Conservation (phyloP, 164 flowering plant genomes). For the Liquidambar formosana region DNA sequence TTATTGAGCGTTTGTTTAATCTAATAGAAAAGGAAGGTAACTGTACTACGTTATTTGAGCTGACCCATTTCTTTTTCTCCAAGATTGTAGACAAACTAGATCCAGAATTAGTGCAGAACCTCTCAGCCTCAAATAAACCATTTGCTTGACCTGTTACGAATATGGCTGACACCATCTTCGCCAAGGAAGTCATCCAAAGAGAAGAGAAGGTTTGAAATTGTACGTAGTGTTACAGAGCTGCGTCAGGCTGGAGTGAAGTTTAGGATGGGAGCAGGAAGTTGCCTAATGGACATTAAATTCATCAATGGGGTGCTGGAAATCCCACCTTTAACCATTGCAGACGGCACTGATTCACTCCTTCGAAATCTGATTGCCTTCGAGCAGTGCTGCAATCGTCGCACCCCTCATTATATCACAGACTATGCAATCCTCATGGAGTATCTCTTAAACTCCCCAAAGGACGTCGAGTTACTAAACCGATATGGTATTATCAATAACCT, state of each 20-base stretch:
- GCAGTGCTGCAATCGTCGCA: constrained; percentile 2
- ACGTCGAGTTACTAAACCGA: constrained; percentile 1
- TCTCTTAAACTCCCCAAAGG: constrained; percentile 9
- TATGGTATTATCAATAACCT: constrained; percentile 6
- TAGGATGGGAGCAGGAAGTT: neutral
- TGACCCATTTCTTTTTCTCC: constrained; percentile 3
- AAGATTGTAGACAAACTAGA: neutral
- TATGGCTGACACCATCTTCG: constrained; percentile 1
- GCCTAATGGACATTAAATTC: neutral
- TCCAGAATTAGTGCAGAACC: neutral
- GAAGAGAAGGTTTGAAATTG: constrained; percentile 1
- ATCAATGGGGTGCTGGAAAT: neutral
- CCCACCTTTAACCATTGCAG: constrained; percentile 1
- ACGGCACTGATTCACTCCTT: neutral
- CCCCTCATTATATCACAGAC: constrained; percentile 8
- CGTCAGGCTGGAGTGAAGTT: constrained; percentile 2
- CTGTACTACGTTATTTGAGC: neutral
- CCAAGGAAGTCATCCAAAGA: neutral
- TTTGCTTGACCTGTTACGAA: constrained; percentile 8
- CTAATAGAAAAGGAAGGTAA: neutral
- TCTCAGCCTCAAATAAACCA: neutral
- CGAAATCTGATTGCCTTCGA: neutral
- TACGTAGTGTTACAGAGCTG: constrained; percentile 1
- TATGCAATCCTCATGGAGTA: constrained; percentile 11
- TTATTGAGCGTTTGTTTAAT: neutral